Evolutionary conservation across 2,329 filamentous ascomycete genomes (phyloP).

Genomic region (Magnaporthiopsis incrustans): DNA sequence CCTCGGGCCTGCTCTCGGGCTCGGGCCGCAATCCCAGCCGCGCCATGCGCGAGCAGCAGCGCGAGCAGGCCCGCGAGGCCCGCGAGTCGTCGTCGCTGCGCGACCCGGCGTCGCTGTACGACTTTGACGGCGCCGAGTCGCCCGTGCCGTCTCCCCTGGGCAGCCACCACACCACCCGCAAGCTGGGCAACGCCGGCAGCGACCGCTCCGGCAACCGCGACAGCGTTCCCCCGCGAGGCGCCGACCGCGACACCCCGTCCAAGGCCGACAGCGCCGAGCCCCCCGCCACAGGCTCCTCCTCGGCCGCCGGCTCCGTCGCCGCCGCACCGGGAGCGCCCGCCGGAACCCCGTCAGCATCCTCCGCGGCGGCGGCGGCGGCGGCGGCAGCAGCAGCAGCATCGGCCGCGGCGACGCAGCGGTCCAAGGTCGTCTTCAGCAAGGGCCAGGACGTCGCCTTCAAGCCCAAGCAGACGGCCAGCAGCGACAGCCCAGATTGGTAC

Average conservation of each 20-base stretch:
- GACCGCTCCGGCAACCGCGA: slow-evolving; percentile 24
- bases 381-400: slow-evolving; percentile 18
- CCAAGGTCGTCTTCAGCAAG: slow-evolving; percentile 50
- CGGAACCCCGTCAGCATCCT: background rate
- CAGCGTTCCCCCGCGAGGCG: slow-evolving; percentile 26
- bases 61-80: slow-evolving; percentile 22
- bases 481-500: slow-evolving; percentile 56
- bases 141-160: slow-evolving; percentile 32
- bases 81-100: slow-evolving; percentile 14
- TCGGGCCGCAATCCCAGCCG: slow-evolving; percentile 17
- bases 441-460: slow-evolving; percentile 62
- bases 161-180: slow-evolving; percentile 23
- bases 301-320: slow-evolving; percentile 4
- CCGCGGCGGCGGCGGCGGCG: background rate
- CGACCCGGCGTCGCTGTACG: slow-evolving; percentile 28
- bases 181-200: slow-evolving; percentile 23
- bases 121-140: slow-evolving; percentile 36
- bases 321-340: background rate
- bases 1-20: slow-evolving; percentile 10
- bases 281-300: slow-evolving; percentile 9
- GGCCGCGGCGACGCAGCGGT: slow-evolving; percentile 30
- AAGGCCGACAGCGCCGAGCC: slow-evolving; percentile 51
- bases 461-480: slow-evolving; percentile 40
- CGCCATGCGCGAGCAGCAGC: slow-evolving; percentile 20
- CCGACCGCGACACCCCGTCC: slow-evolving; percentile 44